These are phyloP conservation scores for Aspergillus viridinutans DNA, from an alignment of 2,329 filamentous ascomycete species.

Conservation along the genomic window DNA sequence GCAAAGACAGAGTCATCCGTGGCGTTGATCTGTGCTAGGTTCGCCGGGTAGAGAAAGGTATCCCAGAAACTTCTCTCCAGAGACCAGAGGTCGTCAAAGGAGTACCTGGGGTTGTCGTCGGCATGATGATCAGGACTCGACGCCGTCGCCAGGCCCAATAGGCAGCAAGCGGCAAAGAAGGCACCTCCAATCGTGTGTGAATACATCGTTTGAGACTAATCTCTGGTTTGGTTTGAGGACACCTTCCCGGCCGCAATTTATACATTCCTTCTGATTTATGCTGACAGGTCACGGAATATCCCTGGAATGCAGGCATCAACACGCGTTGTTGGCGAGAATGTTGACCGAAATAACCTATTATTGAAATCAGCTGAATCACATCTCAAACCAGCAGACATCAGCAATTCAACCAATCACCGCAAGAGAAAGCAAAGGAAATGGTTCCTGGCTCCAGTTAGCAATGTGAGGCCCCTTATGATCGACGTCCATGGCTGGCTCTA, in stretches of 20 bases:
- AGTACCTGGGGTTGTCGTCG: constrained; percentile 6
- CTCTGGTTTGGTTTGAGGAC: not conserved
- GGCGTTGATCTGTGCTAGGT: constrained; percentile 18
- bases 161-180: not conserved
- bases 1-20: constrained; percentile 20
- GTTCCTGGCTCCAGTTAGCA: no score
- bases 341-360: no score
- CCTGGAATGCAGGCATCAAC: no score
- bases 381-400: no score
- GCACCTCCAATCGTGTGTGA: not conserved
- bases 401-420: no score
- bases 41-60: constrained; percentile 23
- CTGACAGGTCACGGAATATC: no score
- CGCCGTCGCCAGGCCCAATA: not conserved
- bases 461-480: no score
- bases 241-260: no score
- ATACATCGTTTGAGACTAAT: not conserved
- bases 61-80: constrained; percentile 21
- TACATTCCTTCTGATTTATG: not conserved
- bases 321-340: no score
- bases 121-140: not conserved
- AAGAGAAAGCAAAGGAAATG: no score
- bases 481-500: no score
- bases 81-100: constrained; percentile 20
- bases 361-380: no score